Base-by-base conservation (phyloP, 768 basidiomycete species). In the Boletellus sp. region DNA sequence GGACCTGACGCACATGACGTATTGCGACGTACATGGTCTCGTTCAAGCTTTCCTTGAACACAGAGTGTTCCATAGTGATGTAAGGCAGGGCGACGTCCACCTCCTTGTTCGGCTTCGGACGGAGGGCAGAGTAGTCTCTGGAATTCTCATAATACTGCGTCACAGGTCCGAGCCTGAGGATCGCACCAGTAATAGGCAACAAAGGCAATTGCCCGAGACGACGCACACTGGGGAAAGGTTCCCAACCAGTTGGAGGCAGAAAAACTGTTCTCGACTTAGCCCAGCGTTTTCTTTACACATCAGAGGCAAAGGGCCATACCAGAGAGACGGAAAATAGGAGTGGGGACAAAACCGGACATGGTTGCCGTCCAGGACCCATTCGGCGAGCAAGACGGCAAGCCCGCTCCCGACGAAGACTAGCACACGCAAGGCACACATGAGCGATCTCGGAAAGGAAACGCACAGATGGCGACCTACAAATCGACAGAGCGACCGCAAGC, bases 131-230 rank as follows among this genome's bases (percentile, higher is more conserved):
- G 64, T 89, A 93, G 68, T 85, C 93, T 43, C 74, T 80, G 0
- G 88, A 90, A 63, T 92, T 93, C 63, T 91, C 83, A 58, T 87
- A 81, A 67, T 82, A 89, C 55, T 93, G 91, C 1, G 89, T 81
- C 20, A 94, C 85, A 9, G 91, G 91, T 24, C 90, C 90, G 53
- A 92, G 54, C 37, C 85, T 87, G 50, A 16, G 35, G 3, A 37
- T 2, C 33, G 36, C 19, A n/a, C 62, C 7, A 54, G 39, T 31
- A 41, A 39, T 31, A 41, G 8, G 40, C 4, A 41, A n/a, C 32
- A 22, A 48, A 16, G 52, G 43, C 22, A 7, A 36, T 28, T 20
- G 28, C 8, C 19, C 48, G 31, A n/a, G 46, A 22, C 4, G 15
- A 54, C 45, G 28, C 64, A 87, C 85, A 77, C 69, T 68, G 82